Conservation (phyloP, 129 eudicot species). For the Flaveria robusta region DNA sequence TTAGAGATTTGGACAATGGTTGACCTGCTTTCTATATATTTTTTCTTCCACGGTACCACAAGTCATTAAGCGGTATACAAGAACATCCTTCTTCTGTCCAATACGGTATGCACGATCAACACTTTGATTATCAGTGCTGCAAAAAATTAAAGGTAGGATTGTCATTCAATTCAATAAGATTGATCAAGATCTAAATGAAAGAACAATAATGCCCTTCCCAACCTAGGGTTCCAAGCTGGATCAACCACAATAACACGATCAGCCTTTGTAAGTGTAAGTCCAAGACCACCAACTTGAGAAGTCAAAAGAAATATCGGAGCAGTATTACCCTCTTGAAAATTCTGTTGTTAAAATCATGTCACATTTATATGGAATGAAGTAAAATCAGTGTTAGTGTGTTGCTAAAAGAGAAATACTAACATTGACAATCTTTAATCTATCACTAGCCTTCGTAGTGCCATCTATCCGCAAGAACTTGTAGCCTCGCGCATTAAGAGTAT, state of each 20-base stretch:
- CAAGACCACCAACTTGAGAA: conserved; percentile 97
- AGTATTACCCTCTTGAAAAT: conserved; percentile 86
- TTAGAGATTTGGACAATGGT: conserved; percentile 1
- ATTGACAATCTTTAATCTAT: conserved; percentile 75
- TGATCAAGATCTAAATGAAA: neutral
- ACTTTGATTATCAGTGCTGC: conserved; percentile 96
- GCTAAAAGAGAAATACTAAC: conserved; percentile 44
- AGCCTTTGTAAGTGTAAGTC: conserved; percentile 94
- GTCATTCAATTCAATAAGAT: neutral
- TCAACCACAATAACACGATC: conserved; percentile 98
- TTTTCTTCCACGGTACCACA: conserved; percentile 97
- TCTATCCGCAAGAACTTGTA: conserved; percentile 79
- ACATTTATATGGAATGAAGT: neutral
- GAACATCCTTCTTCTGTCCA: conserved; percentile 91
- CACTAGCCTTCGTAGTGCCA: conserved; percentile 89
- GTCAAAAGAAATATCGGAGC: conserved; percentile 92
- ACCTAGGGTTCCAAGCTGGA: conserved; percentile 99
- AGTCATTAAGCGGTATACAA: conserved; percentile 95
- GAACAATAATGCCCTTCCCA: neutral
- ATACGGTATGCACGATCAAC: conserved; percentile 96
- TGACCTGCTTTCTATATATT: conserved; percentile 91
- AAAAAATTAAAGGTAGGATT: conserved; percentile 8
- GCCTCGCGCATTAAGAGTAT: conserved; percentile 52
- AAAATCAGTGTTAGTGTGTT: neutral
- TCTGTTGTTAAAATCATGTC: conserved; percentile 46